These are phyloP conservation scores for Verticillium klebahnii DNA, from an alignment of 2,329 filamentous ascomycete genomes.

Conservation along the genomic window DNA sequence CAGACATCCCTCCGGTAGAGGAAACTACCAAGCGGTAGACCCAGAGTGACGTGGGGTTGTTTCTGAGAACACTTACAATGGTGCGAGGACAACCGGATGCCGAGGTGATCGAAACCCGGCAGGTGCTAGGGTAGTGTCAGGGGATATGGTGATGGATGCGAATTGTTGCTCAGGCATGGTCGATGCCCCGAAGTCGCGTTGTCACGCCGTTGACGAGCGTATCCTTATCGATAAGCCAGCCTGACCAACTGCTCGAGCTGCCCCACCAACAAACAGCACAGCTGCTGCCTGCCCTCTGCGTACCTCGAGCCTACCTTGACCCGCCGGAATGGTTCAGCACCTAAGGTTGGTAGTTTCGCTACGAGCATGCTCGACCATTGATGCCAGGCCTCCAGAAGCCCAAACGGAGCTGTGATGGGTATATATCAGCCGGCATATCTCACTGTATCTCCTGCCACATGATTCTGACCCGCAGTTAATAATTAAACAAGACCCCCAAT, in stretches of 20 bases:
- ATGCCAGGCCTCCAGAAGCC: not conserved
- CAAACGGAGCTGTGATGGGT: constrained; percentile 1
- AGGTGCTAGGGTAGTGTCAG: not conserved
- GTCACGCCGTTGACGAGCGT: not conserved
- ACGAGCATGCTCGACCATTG: not conserved
- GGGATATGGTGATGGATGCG: not conserved
- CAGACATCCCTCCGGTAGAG: not conserved
- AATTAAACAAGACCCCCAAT: too few species aligned
- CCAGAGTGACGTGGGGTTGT: too few species aligned
- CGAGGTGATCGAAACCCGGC: not conserved
- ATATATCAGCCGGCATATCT: too few species aligned
- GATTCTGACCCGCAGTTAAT: constrained; percentile 1
- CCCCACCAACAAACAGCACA: not conserved
- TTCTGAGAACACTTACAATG: not conserved
- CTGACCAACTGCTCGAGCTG: not conserved
- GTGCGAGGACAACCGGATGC: not conserved
- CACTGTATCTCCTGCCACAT: too few species aligned
- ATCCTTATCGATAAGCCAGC: not conserved
- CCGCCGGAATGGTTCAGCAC: not conserved
- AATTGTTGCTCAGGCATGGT: not conserved
- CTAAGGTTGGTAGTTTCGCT: not conserved
- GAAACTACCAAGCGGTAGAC: too few species aligned
- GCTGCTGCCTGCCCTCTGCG: not conserved
- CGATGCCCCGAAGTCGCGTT: not conserved
- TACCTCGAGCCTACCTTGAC: not conserved